phyloP scores from a whole-genome alignment of 495 filamentous ascomycete species.

The Friedmanniomyces simplex region DNA sequence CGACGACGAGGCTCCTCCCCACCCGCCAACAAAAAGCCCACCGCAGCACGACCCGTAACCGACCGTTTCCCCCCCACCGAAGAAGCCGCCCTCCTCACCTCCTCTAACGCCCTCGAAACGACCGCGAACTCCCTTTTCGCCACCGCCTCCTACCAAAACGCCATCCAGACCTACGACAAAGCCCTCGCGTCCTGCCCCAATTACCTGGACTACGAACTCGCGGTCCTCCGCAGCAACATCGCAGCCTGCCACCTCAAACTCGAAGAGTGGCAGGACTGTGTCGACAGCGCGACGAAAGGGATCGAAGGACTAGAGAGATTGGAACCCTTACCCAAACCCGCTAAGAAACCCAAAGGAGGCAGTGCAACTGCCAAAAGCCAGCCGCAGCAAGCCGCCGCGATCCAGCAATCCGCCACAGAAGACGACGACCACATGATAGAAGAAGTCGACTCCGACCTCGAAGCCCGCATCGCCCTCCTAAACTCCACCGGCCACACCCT shows the following conservation, averaged over 20 bases:
- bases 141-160: conserved; percentile 61
- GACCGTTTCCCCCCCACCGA: conserved; percentile 59
- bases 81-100: conserved; percentile 58
- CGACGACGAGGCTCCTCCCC: neutral
- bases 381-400: neutral
- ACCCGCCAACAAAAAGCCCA: neutral
- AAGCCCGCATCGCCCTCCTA: conserved; percentile 24
- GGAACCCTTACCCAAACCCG: conserved; percentile 31
- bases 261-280: conserved; percentile 73
- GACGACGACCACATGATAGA: conserved; percentile 33
- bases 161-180: conserved; percentile 81
- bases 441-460: conserved; percentile 41
- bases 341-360: conserved; percentile 16
- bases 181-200: conserved; percentile 72
- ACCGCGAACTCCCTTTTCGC: conserved; percentile 71
- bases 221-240: conserved; percentile 78
- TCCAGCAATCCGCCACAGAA: conserved; percentile 18
- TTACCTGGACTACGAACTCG: conserved; percentile 83
- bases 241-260: conserved; percentile 85
- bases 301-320: conserved; percentile 61
- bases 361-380: conserved; percentile 20
- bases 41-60: neutral
- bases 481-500: conserved; percentile 30
- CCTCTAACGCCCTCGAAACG: conserved; percentile 65
- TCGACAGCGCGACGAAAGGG: conserved; percentile 60